Conservation (phyloP, 805 yeast genomes). For the Yamadazyma endophytica region DNA sequence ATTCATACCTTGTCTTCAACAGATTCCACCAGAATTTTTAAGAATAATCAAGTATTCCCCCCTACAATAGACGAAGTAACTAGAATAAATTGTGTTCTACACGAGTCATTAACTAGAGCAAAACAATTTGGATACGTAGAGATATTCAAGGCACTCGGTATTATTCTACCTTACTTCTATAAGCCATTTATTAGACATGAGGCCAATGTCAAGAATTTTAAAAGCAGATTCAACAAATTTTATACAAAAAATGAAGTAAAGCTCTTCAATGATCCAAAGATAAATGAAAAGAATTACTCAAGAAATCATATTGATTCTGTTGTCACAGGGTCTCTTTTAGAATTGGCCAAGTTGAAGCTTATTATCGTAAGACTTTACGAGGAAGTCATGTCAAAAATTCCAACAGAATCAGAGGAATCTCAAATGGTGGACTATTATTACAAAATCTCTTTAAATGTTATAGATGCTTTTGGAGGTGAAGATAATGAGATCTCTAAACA, state of each 20-base stretch:
- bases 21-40: constrained; percentile 52
- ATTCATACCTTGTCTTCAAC: constrained; percentile 58
- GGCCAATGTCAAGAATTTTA: constrained; percentile 76
- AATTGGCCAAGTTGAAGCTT: constrained; percentile 65
- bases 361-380: constrained; percentile 59
- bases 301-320: constrained; percentile 36
- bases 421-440: constrained; percentile 38
- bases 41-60: constrained; percentile 78
- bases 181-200: constrained; percentile 92
- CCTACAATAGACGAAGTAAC: constrained; percentile 95
- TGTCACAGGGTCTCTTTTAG: constrained; percentile 61
- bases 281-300: constrained; percentile 27
- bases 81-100: constrained; percentile 78
- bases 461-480: constrained; percentile 74
- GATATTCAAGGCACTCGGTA: constrained; percentile 73
- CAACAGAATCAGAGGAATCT: constrained; percentile 19
- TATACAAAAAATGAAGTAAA: constrained; percentile 21
- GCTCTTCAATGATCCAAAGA: constrained; percentile 23
- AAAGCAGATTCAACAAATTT: constrained; percentile 45
- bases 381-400: background rate
- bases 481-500: constrained; percentile 13
- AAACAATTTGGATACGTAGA: constrained; percentile 69
- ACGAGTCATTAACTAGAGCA: constrained; percentile 70
- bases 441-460: constrained; percentile 55
- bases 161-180: constrained; percentile 83